A percentile compares a stretch with the other conserved stretches of the same genome.
phyloP scores from a whole-genome alignment of 345 rosid species.

The Brassica incana region DNA sequence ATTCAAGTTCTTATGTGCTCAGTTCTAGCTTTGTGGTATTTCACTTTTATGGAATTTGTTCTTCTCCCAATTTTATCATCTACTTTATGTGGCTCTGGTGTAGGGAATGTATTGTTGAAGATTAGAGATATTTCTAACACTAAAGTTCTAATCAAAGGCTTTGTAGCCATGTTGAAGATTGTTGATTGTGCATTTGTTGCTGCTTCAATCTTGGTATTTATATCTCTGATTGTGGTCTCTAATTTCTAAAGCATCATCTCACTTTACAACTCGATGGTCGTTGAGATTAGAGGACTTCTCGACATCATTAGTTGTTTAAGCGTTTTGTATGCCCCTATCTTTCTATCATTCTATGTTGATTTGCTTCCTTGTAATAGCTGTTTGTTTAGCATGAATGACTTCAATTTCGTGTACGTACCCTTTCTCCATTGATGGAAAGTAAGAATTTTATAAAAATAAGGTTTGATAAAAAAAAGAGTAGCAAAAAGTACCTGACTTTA shows the following conservation, averaged over 20 bases:
- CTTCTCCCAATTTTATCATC: not conserved
- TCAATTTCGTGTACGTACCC: too few relatives aligned
- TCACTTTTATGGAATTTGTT: not conserved
- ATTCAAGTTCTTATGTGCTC: not conserved
- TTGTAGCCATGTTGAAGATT: not conserved
- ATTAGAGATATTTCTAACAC: not conserved
- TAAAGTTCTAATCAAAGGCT: not conserved
- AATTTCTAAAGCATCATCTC: not conserved
- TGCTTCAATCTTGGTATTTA: not conserved
- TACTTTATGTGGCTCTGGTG: not conserved
- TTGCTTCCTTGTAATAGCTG: too few relatives aligned
- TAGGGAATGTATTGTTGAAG: not conserved
- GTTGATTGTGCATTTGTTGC: not conserved
- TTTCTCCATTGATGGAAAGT: too few relatives aligned
- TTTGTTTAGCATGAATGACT: too few relatives aligned
- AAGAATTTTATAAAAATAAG: too few relatives aligned
- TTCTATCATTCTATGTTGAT: too few relatives aligned
- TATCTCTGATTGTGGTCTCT: not conserved
- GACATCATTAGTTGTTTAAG: too few relatives aligned
- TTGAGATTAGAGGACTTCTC: not conserved
- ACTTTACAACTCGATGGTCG: not conserved
- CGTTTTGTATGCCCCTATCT: too few relatives aligned
- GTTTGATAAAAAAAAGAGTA: too few relatives aligned
- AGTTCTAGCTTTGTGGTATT: not conserved
- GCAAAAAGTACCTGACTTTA: too few relatives aligned